Evolutionary conservation across 2,329 filamentous ascomycete species (phyloP).

Genomic region (Alternaria brassicae): DNA sequence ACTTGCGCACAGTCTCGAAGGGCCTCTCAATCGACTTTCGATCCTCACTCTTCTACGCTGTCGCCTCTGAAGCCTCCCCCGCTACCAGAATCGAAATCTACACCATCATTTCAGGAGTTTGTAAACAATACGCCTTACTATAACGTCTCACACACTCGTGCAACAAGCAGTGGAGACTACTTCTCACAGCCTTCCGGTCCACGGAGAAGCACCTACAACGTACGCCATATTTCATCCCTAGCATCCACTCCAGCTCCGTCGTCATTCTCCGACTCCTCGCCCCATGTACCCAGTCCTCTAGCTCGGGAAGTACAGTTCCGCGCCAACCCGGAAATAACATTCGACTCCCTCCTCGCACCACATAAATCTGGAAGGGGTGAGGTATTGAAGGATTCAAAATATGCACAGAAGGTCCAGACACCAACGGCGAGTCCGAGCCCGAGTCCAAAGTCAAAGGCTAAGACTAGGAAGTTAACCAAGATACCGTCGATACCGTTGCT

Average conservation of each 20-base stretch:
- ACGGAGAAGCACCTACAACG: background rate
- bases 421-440: background rate
- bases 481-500: slow-evolving; percentile 11
- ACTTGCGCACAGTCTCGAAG: slow-evolving; percentile 12
- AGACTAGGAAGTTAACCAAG: background rate
- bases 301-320: slow-evolving; percentile 11
- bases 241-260: background rate
- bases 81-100: background rate
- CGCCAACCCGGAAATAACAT: slow-evolving; percentile 27
- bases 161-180: slow-evolving; percentile 18
- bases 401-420: slow-evolving; percentile 18
- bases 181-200: slow-evolving; percentile 3
- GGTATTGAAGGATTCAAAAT: slow-evolving; percentile 18
- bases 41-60: slow-evolving; percentile 12
- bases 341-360: slow-evolving; percentile 37
- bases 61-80: background rate
- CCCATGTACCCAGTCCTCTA: slow-evolving; percentile 23
- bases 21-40: slow-evolving; percentile 9
- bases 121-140: background rate
- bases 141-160: background rate
- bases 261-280: slow-evolving; percentile 3
- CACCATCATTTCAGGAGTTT: background rate
- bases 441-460: background rate
- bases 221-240: background rate
- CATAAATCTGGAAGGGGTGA: slow-evolving; percentile 38